Evolutionary conservation across 495 filamentous ascomycete genomes (phyloP).

Genomic region (Penicillium mononematosum): DNA sequence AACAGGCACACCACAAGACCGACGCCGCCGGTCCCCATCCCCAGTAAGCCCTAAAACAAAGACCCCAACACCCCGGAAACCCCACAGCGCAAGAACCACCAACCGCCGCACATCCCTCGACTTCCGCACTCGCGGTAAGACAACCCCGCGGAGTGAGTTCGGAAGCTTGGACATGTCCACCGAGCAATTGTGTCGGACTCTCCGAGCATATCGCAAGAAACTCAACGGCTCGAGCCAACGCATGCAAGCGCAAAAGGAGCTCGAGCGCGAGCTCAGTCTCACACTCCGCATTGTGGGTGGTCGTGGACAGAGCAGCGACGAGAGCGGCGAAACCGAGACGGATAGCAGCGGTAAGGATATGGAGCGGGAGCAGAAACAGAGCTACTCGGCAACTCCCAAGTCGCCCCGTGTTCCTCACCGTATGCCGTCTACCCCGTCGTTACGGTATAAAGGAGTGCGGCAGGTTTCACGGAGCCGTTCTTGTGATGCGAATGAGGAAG

Average conservation of each 20-base stretch:
- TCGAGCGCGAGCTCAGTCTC: constrained; percentile 76
- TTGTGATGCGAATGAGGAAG: constrained; percentile 30
- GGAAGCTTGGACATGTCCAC: constrained; percentile 71
- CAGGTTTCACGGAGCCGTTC: constrained; percentile 34
- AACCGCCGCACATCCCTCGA: constrained; percentile 59
- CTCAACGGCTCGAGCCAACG: constrained; percentile 63
- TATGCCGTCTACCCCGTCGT: constrained; percentile 40
- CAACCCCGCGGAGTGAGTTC: constrained; percentile 52
- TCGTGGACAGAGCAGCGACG: constrained; percentile 30
- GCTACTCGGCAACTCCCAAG: constrained; percentile 23
- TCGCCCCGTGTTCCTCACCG: constrained; percentile 30
- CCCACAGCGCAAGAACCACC: constrained; percentile 19
- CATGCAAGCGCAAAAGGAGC: constrained; percentile 64
- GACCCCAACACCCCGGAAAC: constrained; percentile 20
- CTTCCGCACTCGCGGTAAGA: constrained; percentile 54
- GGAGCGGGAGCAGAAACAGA: constrained; percentile 32
- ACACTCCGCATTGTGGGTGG: constrained; percentile 70
- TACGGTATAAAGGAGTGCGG: constrained; percentile 29
- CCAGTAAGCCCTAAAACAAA: constrained; percentile 40
- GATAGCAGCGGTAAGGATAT: constrained; percentile 50
- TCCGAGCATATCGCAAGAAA: constrained; percentile 82
- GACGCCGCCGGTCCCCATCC: constrained; percentile 45
- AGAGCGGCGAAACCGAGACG: constrained; percentile 39
- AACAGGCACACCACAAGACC: constrained; percentile 26
- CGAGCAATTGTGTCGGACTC: constrained; percentile 73